A percentile compares a stretch with the other conserved stretches of the same genome.
Conservation (phyloP, 2,329 filamentous ascomycete genomes). For the Stagonosporopsis tanaceti region DNA sequence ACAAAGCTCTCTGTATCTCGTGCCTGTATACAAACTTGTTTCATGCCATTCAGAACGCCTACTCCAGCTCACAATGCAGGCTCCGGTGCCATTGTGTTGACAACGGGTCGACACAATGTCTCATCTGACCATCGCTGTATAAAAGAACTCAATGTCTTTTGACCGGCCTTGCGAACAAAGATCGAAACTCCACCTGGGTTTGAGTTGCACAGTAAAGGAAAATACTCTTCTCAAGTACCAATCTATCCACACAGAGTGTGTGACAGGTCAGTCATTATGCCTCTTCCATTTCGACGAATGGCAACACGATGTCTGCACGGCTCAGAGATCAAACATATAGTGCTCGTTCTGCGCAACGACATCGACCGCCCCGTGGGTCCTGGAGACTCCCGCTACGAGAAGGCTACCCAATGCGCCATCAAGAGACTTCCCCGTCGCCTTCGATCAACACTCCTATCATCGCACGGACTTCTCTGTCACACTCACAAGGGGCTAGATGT, state of each 20-base stretch:
- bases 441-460: conserved; percentile 26
- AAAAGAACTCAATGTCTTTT: not conserved
- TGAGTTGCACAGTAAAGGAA: too few relatives aligned
- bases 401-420: conserved; percentile 25
- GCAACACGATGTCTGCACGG: conserved; percentile 28
- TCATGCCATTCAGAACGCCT: not conserved
- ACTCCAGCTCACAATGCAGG: not conserved
- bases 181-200: not conserved
- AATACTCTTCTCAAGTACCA: not conserved
- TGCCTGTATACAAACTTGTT: not conserved
- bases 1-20: not conserved
- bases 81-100: not conserved
- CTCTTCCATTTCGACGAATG: conserved; percentile 18
- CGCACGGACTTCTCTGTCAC: conserved; percentile 30
- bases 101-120: not conserved
- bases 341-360: conserved; percentile 27
- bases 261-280: conserved; percentile 5
- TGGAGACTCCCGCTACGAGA: conserved; percentile 14
- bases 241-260: too few relatives aligned
- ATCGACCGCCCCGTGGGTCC: conserved; percentile 7
- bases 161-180: too few relatives aligned
- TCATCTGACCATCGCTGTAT: not conserved
- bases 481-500: conserved; percentile 35
- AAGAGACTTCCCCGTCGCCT: conserved; percentile 33
- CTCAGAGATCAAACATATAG: conserved; percentile 36